Conservation (phyloP, 192 early-diverging fungal species). For the Lunasporangiospora selenospora region DNA sequence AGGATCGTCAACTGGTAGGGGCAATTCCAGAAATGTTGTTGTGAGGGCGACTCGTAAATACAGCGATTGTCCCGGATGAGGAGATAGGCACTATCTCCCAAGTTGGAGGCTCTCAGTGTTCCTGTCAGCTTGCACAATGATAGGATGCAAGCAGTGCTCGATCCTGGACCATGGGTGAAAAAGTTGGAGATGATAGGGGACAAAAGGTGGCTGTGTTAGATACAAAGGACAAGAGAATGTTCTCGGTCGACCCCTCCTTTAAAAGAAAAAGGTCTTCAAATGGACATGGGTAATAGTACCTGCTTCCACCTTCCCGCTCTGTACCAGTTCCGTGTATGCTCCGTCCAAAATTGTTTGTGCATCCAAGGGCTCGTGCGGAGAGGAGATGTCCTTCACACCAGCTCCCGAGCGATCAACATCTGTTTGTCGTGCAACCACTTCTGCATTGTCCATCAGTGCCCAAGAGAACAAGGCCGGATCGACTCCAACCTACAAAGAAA, state of each 20-base stretch:
- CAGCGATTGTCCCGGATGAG: slow-evolving; percentile 60
- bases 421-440: slow-evolving; percentile 47
- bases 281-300: slow-evolving; percentile 34
- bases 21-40: slow-evolving; percentile 71
- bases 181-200: not conserved
- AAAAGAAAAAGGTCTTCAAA: slow-evolving; percentile 2
- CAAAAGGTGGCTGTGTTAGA: not conserved
- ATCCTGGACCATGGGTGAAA: slow-evolving; percentile 31
- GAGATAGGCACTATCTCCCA: slow-evolving; percentile 64
- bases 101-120: slow-evolving; percentile 57
- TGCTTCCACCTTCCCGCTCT: slow-evolving; percentile 59
- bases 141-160: slow-evolving; percentile 65
- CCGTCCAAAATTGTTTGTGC: slow-evolving; percentile 59
- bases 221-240: not conserved
- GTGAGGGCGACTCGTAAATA: slow-evolving; percentile 63
- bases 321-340: slow-evolving; percentile 55
- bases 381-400: slow-evolving; percentile 24
- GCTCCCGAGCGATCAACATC: slow-evolving; percentile 15
- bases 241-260: not conserved
- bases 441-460: slow-evolving; percentile 68
- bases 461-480: slow-evolving; percentile 62
- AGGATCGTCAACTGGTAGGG: slow-evolving; percentile 66
- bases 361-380: slow-evolving; percentile 32
- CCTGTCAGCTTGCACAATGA: slow-evolving; percentile 61
- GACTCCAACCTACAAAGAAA: slow-evolving; percentile 37